phyloP scores from a whole-genome alignment of 176 grass and related monocot genomes.

The Oryza rufipogon region DNA sequence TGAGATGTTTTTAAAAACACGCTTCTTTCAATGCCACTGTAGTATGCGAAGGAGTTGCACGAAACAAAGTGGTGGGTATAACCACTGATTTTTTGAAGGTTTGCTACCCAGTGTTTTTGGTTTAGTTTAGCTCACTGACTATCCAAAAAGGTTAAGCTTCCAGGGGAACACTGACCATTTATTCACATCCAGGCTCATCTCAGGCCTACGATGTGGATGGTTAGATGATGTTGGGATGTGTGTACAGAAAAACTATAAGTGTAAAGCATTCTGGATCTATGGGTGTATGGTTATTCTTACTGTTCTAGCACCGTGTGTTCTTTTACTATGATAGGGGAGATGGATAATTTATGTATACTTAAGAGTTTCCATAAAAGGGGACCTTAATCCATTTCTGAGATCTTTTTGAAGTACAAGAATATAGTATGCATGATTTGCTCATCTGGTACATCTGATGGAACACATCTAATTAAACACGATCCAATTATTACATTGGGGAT shows the following conservation, averaged over 20 bases:
- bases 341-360: not conserved
- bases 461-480: not conserved
- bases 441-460: slow-evolving; percentile 3
- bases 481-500: slow-evolving; percentile 2
- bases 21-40: not conserved
- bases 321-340: slow-evolving; percentile 13
- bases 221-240: not conserved
- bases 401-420: not conserved
- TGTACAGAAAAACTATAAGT: not conserved
- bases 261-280: slow-evolving; percentile 1
- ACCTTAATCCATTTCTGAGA: not conserved
- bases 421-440: not conserved
- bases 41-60: not conserved
- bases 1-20: too few species aligned
- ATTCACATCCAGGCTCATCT: slow-evolving; percentile 23
- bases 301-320: not conserved
- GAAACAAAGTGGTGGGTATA: slow-evolving; percentile 10
- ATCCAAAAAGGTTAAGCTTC: not conserved
- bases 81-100: not conserved
- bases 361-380: slow-evolving; percentile 8
- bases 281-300: not conserved
- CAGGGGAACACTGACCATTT: not conserved
- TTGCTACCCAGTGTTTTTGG: not conserved
- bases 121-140: not conserved
- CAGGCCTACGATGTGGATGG: not conserved